These are phyloP conservation scores for Acorus gramineus DNA, from an alignment of 106 monocot genomes.

Conservation along the genomic window DNA sequence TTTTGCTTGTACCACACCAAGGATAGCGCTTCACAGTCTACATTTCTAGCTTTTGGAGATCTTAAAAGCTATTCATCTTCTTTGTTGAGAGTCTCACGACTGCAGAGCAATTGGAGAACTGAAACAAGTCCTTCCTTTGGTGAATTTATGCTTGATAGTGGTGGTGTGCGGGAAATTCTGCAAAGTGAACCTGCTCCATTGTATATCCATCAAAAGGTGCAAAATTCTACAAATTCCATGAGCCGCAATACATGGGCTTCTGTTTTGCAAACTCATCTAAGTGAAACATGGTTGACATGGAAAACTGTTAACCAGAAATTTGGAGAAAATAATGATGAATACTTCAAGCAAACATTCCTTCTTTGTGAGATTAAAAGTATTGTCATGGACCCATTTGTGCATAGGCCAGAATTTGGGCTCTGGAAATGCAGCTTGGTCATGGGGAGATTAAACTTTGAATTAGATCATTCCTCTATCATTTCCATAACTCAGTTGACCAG, in stretches of 20 bases:
- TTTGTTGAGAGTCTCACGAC: constrained; percentile 8
- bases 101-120: constrained; percentile 1
- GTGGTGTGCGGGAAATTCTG: constrained; percentile 26
- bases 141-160: neutral
- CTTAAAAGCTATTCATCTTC: constrained; percentile 23
- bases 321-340: constrained; percentile 15
- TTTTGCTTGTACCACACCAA: constrained; percentile 18
- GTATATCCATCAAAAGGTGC: constrained; percentile 4
- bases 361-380: constrained; percentile 38
- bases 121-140: constrained; percentile 16
- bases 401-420: constrained; percentile 12
- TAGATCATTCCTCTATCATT: constrained; percentile 33
- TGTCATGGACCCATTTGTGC: constrained; percentile 21
- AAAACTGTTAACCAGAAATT: constrained; percentile 18
- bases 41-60: constrained; percentile 31
- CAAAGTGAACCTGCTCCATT: constrained; percentile 41
- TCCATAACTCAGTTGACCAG: constrained; percentile 18
- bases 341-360: constrained; percentile 35
- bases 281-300: constrained; percentile 39
- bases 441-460: constrained; percentile 53
- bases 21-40: constrained; percentile 14
- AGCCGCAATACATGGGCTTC: neutral
- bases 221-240: constrained; percentile 3
- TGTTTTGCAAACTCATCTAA: constrained; percentile 18
- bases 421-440: constrained; percentile 31